Base-by-base conservation (phyloP, 192 early-diverging fungal genomes). In the Dispira simplex region DNA sequence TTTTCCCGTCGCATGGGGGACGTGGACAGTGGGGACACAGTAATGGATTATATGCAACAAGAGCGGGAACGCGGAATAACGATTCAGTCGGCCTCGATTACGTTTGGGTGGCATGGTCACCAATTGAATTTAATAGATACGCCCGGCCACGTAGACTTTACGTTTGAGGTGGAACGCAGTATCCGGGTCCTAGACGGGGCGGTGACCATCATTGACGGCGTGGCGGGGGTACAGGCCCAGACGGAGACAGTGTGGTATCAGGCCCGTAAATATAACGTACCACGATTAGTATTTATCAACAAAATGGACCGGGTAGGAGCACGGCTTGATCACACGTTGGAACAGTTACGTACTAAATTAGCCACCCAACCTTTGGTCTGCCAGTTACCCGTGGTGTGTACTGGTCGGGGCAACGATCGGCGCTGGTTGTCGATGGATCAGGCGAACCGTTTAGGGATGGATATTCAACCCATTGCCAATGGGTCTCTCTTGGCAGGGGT, bases 141-240 rank as follows among this genome's bases (percentile, higher is more conserved):
- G 2, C 93, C 95, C 0, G 95, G 95, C 0, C 95, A 96, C 49
- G 89, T 91, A 0, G 93, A 98, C 73, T 98, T 98, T 60, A 96
- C 91, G 0, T 88, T 98, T 45, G 95, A 98, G 66, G 95, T 98
- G 1, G 93, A 96, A 67, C 79, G 95, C 0, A 81, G 87, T 9
- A 77, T 98, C 28, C 82, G 91, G 0, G 90, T 98, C 0, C 80
- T 98, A n/a, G 95, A 98, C 63, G 92, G 93, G 26, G 91, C 92
- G 0, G 89, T 98, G 18, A 83, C 85, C 3, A 86, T 98, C 21
- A 57, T 98, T n/a, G 92, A 98, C 74, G 93, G 84, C 0, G 95
- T 98, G 8, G 85, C 92, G 0, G 95, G 95, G 4, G 95, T 98
- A 8, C 92, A 98, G 67, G 95, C 95, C 9, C 95, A 98, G 71